A percentile compares a stretch with the other conserved stretches of the same genome.
Evolutionary conservation across 768 basidiomycete species (phyloP).

Genomic region (Boletus vermiculosoides): DNA sequence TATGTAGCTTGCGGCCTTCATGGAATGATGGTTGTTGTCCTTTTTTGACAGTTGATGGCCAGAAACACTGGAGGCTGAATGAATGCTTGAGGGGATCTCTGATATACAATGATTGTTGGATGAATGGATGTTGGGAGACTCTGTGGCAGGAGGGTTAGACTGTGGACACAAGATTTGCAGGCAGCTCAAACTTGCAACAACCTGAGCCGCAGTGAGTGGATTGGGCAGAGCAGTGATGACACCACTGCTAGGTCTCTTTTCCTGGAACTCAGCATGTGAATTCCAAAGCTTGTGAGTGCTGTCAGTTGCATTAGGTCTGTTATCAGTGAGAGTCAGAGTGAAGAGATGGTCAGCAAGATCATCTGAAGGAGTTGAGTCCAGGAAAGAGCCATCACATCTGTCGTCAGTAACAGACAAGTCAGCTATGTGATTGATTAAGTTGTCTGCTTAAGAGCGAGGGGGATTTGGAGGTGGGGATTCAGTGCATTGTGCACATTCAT

Average conservation of each 20-base stretch:
- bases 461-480: neutral
- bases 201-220: neutral
- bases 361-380: neutral
- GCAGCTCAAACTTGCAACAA: neutral
- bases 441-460: neutral
- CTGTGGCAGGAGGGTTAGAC: neutral
- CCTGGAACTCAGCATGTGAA: neutral
- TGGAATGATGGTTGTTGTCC: neutral
- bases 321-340: slow-evolving; percentile 1
- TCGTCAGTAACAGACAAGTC: neutral
- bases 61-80: no score
- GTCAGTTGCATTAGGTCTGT: neutral
- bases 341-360: neutral
- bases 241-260: neutral
- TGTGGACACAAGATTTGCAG: neutral
- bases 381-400: neutral
- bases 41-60: neutral
- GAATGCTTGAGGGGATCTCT: neutral
- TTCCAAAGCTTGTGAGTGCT: slow-evolving; percentile 3
- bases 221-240: neutral
- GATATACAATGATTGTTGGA: no score
- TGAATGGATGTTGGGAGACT: no score
- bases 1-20: neutral
- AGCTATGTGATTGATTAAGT: no score
- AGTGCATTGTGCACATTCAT: neutral